These are phyloP conservation scores for Zelopaecilomyces penicillatus DNA, from an alignment of 2,329 filamentous ascomycete species.

Conservation along the genomic window DNA sequence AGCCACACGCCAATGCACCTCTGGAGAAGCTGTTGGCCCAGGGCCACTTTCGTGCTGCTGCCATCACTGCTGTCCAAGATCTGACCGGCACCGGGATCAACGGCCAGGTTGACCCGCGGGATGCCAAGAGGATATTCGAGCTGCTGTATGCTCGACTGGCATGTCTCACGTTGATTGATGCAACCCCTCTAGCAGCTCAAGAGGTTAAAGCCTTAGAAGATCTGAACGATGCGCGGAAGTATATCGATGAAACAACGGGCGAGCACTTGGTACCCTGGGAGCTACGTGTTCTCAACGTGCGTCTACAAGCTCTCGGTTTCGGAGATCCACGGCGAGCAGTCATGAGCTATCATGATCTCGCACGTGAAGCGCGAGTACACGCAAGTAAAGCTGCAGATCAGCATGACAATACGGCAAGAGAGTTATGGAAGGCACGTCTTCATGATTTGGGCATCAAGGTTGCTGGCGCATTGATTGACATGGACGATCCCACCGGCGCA, in stretches of 20 bases:
- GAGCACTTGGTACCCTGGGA: slow-evolving; percentile 77
- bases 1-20: slow-evolving; percentile 54
- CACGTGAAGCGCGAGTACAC: slow-evolving; percentile 61
- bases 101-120: slow-evolving; percentile 40
- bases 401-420: slow-evolving; percentile 45
- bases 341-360: slow-evolving; percentile 85
- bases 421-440: slow-evolving; percentile 64
- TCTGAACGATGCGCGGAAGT: slow-evolving; percentile 47
- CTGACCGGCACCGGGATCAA: slow-evolving; percentile 43
- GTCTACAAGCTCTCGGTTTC: slow-evolving; percentile 78
- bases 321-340: slow-evolving; percentile 76
- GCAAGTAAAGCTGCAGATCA: slow-evolving; percentile 38
- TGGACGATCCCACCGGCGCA: slow-evolving; percentile 80
- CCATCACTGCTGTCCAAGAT: slow-evolving; percentile 55
- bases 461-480: slow-evolving; percentile 64
- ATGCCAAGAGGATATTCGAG: slow-evolving; percentile 61
- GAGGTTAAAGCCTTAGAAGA: slow-evolving; percentile 58
- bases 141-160: slow-evolving; percentile 75
- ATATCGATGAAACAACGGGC: slow-evolving; percentile 44
- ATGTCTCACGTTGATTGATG: slow-evolving; percentile 71
- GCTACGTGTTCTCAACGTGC: slow-evolving; percentile 71
- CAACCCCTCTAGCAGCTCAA: slow-evolving; percentile 59
- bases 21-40: slow-evolving; percentile 58
- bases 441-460: slow-evolving; percentile 65
- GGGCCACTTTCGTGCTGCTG: slow-evolving; percentile 75